A percentile compares a stretch with the other conserved stretches of the same genome.
Conservation (phyloP, 2,329 filamentous ascomycete species). For the Aspergillus sergii region DNA sequence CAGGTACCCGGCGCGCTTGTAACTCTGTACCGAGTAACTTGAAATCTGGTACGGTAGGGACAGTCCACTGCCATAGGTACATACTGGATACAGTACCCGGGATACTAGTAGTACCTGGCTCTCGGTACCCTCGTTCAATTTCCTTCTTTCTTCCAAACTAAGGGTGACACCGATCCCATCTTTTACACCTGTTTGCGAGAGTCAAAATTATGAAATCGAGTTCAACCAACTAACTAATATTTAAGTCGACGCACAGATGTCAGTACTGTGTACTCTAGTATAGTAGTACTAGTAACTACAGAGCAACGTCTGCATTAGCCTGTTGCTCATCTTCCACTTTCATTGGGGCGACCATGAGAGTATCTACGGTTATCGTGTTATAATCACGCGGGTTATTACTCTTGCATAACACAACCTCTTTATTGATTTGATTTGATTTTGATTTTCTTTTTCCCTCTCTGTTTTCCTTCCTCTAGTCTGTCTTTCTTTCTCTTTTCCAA, state of each 20-base stretch:
- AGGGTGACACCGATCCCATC: too few relatives aligned
- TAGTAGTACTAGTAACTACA: neutral
- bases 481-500: too few relatives aligned
- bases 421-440: neutral
- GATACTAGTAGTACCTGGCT: neutral
- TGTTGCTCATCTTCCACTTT: neutral
- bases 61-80: too few relatives aligned
- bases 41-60: neutral
- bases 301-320: neutral
- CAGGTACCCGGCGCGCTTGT: constrained; percentile 24
- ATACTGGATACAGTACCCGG: too few relatives aligned
- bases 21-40: constrained; percentile 1
- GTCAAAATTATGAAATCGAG: too few relatives aligned
- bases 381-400: neutral
- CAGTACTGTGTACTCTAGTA: neutral
- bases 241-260: too few relatives aligned
- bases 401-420: neutral
- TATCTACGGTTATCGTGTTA: neutral
- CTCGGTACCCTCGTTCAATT: neutral
- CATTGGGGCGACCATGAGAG: neutral
- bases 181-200: too few relatives aligned
- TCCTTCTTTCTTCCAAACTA: too few relatives aligned
- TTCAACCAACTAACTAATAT: too few relatives aligned
- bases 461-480: neutral
- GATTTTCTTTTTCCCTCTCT: neutral